Evolutionary conservation across 192 early-diverging fungal species (phyloP).

Genomic region (Coemansia sp.): DNA sequence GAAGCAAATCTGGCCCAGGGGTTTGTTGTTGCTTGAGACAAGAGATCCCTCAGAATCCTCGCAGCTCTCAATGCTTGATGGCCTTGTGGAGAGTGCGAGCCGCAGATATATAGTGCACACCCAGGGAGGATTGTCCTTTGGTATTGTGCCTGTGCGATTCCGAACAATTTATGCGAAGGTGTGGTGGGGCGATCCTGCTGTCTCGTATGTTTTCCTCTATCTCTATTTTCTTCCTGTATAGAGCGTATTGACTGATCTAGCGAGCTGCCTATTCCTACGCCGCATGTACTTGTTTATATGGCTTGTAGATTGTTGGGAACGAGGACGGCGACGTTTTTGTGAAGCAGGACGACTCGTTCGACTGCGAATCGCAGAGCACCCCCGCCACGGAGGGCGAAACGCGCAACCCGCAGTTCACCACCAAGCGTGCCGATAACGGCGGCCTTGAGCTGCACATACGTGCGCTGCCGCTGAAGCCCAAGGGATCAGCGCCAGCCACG

Average conservation of each 20-base stretch:
- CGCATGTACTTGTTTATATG: background rate
- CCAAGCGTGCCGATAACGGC: conserved; percentile 32
- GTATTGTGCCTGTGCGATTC: background rate
- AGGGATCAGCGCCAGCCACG: conserved; percentile 3
- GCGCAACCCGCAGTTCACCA: conserved; percentile 37
- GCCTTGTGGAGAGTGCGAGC: background rate
- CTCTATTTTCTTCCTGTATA: background rate
- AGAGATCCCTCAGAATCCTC: background rate
- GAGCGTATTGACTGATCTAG: background rate
- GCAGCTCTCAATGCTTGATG: too few relatives aligned
- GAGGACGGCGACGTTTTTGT: conserved; percentile 54
- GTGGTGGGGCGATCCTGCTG: too few relatives aligned
- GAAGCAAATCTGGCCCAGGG: background rate
- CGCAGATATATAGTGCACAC: background rate
- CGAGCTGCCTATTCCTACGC: background rate
- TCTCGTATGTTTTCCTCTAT: background rate
- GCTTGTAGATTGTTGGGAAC: conserved; percentile 50
- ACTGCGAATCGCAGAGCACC: conserved; percentile 31
- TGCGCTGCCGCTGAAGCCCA: conserved; percentile 33
- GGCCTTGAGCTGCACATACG: conserved; percentile 51
- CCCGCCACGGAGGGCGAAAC: conserved; percentile 29
- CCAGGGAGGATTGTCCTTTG: background rate
- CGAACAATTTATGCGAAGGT: background rate
- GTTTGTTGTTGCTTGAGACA: background rate
- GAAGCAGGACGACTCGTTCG: conserved; percentile 42